Conservation (phyloP, 176 grass and related monocot species). For the Eremochloa ophiuroides region DNA sequence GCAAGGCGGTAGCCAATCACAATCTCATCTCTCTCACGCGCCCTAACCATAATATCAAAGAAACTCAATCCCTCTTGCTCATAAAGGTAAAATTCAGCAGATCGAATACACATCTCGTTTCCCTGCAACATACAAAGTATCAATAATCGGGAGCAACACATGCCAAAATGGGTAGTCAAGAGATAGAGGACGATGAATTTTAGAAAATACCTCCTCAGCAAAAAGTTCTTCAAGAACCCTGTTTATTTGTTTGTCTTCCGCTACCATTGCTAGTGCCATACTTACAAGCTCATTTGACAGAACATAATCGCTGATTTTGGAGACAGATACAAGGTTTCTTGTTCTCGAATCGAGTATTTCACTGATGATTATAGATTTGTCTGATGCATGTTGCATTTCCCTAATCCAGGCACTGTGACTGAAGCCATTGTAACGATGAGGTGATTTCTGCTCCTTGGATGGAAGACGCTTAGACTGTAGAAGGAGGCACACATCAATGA, state of each 20-base stretch:
- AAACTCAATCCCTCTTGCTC: constrained; percentile 96
- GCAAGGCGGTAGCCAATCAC: constrained; percentile 89
- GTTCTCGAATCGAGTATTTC: constrained; percentile 98
- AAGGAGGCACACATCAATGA: constrained; percentile 22
- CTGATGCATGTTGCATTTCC: constrained; percentile 96
- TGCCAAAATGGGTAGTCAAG: neutral
- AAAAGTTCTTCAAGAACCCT: constrained; percentile 95
- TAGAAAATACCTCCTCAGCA: constrained; percentile 71
- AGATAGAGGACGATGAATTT: neutral
- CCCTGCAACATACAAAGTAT: constrained; percentile 52
- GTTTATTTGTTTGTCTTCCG: constrained; percentile 99
- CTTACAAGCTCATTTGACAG: constrained; percentile 96
- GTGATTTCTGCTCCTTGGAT: constrained; percentile 71
- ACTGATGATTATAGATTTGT: constrained; percentile 98
- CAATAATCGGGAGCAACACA: neutral
- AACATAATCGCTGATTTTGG: constrained; percentile 96
- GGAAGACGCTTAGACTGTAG: constrained; percentile 92
- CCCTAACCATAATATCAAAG: constrained; percentile 92
- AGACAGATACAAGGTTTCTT: constrained; percentile 90
- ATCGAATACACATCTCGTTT: constrained; percentile 86
- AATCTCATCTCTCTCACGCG: constrained; percentile 71
- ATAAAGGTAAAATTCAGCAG: constrained; percentile 90
- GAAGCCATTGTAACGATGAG: constrained; percentile 52
- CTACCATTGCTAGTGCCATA: constrained; percentile 99
- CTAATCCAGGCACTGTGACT: constrained; percentile 85